Conservation (phyloP, 495 filamentous ascomycete species). For the Pseudoneurospora amorphoporcata region DNA sequence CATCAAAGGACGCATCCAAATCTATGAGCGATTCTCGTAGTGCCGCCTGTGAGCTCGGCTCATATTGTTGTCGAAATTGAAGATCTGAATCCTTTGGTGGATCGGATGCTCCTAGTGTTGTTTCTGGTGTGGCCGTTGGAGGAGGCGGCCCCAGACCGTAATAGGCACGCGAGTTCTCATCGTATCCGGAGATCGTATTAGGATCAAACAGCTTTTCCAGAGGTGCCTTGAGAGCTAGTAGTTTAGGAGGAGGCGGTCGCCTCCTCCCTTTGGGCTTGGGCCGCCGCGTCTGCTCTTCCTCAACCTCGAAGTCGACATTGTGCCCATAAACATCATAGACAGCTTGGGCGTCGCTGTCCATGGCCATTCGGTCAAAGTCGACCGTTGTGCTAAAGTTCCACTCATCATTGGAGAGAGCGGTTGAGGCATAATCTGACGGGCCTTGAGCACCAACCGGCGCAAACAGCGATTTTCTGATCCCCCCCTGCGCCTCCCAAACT, state of each 20-base stretch:
- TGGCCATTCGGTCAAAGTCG: constrained; percentile 59
- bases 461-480: constrained; percentile 75
- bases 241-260: constrained; percentile 40
- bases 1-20: constrained; percentile 40
- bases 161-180: constrained; percentile 44
- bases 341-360: constrained; percentile 35
- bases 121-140: constrained; percentile 7
- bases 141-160: constrained; percentile 32
- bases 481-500: constrained; percentile 76
- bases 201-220: constrained; percentile 49
- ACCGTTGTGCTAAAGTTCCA: constrained; percentile 92
- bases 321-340: constrained; percentile 42
- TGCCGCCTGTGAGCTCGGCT: constrained; percentile 39
- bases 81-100: constrained; percentile 35
- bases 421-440: constrained; percentile 31
- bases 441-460: constrained; percentile 61
- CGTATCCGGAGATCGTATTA: constrained; percentile 45
- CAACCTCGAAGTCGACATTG: constrained; percentile 35
- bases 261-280: constrained; percentile 33
- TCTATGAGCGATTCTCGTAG: constrained; percentile 49
- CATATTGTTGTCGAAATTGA: constrained; percentile 29
- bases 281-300: constrained; percentile 30
- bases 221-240: constrained; percentile 36
- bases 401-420: constrained; percentile 47
- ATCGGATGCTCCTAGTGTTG: background rate